Percentiles rank a stretch among this genome's conserved stretches.
phyloP scores from a whole-genome alignment of 2,329 filamentous ascomycete species.

The Talaromyces sp. region DNA sequence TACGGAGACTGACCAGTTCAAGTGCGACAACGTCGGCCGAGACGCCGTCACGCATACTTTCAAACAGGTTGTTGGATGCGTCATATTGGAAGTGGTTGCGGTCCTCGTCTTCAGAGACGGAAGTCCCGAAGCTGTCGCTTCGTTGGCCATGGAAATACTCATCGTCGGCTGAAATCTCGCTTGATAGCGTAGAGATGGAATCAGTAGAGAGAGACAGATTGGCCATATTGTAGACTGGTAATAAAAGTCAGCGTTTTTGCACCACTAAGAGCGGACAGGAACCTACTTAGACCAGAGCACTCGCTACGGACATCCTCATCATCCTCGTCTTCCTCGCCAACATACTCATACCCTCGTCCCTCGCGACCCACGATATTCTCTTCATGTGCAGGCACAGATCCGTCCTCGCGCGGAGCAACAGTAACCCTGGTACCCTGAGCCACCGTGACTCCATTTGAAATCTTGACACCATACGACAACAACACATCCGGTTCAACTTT shows the following conservation, averaged over 20 bases:
- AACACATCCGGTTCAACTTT: slow-evolving; percentile 67
- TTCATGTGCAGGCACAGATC: slow-evolving; percentile 44
- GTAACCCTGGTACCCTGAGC: slow-evolving; percentile 41
- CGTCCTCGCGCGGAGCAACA: slow-evolving; percentile 40
- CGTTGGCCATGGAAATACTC: slow-evolving; percentile 48
- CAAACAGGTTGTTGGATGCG: slow-evolving; percentile 78
- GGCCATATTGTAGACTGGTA: slow-evolving; percentile 48
- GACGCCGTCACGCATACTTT: slow-evolving; percentile 68
- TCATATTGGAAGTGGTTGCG: slow-evolving; percentile 74
- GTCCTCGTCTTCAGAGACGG: slow-evolving; percentile 57
- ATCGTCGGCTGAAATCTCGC: slow-evolving; percentile 43
- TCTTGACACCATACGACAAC: slow-evolving; percentile 70
- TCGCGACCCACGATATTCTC: slow-evolving; percentile 51
- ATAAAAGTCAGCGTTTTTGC: background rate
- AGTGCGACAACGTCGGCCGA: slow-evolving; percentile 81
- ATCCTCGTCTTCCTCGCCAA: slow-evolving; percentile 62
- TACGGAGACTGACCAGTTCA: slow-evolving; percentile 88
- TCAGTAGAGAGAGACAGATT: slow-evolving; percentile 43
- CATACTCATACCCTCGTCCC: slow-evolving; percentile 60
- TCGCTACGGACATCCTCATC: slow-evolving; percentile 62
- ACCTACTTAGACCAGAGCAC: slow-evolving; percentile 42
- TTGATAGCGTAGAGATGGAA: slow-evolving; percentile 62
- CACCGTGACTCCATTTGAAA: slow-evolving; percentile 57
- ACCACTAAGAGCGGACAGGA: background rate
- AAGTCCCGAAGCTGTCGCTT: slow-evolving; percentile 67